phyloP scores from a whole-genome alignment of 2,329 filamentous ascomycete genomes.

The Trichophyton rubrum region DNA sequence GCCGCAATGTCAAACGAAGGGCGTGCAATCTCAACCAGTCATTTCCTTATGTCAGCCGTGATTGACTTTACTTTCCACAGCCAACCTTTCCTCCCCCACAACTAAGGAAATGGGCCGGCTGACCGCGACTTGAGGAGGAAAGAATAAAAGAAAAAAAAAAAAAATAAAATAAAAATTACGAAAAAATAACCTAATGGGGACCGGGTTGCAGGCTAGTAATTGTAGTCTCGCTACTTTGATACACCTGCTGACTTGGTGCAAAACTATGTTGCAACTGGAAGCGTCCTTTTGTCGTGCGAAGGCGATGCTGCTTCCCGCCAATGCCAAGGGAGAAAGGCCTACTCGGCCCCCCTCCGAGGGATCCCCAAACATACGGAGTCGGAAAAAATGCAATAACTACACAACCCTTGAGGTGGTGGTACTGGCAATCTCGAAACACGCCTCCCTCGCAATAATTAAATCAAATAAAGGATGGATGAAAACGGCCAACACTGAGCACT shows the following conservation, averaged over 20 bases:
- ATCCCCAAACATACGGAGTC: no score
- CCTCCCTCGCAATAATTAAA: not conserved
- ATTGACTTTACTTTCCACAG: not conserved
- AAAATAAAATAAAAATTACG: not conserved
- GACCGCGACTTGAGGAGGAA: not conserved
- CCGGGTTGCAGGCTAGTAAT: not conserved
- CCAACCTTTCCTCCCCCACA: not conserved
- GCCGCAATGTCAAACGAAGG: constrained; percentile 6
- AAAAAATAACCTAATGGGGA: not conserved
- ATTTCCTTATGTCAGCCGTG: constrained; percentile 1
- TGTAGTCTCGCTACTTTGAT: not conserved
- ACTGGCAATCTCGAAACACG: not conserved
- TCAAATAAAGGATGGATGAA: not conserved
- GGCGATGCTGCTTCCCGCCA: not conserved
- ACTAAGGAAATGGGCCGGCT: not conserved
- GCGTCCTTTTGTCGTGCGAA: not conserved
- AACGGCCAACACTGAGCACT: not conserved
- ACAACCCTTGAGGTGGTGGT: not conserved
- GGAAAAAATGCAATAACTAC: not conserved
- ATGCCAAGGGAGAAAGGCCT: not conserved
- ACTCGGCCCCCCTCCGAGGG: not conserved
- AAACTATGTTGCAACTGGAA: not conserved
- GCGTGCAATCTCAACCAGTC: constrained; percentile 1
- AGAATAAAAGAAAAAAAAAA: not conserved
- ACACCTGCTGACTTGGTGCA: constrained; percentile 2